Base-by-base conservation (phyloP, 805 yeast genomes). In the Lipomyces kockii region DNA sequence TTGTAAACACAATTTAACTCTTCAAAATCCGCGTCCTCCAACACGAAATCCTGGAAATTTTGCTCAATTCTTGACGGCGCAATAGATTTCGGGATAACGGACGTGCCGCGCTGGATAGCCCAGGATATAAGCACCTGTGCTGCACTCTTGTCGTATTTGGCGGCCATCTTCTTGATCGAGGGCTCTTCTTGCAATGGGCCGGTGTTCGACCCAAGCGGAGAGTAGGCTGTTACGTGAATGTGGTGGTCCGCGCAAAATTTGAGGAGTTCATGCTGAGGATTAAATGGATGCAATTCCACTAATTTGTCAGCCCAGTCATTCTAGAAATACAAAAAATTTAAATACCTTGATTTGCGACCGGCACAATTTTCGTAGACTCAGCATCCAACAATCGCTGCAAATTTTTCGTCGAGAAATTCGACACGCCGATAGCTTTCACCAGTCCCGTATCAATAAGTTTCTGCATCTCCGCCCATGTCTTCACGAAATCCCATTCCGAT, bases 401-500 rank as follows among this genome's bases (percentile, higher is more conserved):
- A 32, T 70, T 61, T 29, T 20, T 17, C 12, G 66, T 78, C 20
- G 91, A 83, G 76, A 88, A 86, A 80, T 91, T 91, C 32, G 93
- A 88, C 55, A 91, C 90, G 72, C 97, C 97, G 76, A 91, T 84
- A 27, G 92, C 86, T 72, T 82, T 85, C 37, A 85, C 81, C 74
- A 84, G 81, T 29, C 71, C 88, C 35, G 83, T 75, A 37, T 79
- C 78, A 58, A 85, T 81, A 60, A 89, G 79, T 71, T 84, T 80
- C 79, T 90, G 91, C 85, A 91, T 78, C 43, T 78, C 79, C 72
- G 83, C 85, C 86, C 87, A 90, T 22, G 91, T 87, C 73, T 87
- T 82, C 67, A 84, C 73, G 74, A 81, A 86, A 62, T 71, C 65
- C 66, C 69, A 82, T 53, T 75, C 76, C 29, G 71, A 68, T 67